Evolutionary conservation across 257 asterid genomes (phyloP).

Genomic region (Henckelia pumila): DNA sequence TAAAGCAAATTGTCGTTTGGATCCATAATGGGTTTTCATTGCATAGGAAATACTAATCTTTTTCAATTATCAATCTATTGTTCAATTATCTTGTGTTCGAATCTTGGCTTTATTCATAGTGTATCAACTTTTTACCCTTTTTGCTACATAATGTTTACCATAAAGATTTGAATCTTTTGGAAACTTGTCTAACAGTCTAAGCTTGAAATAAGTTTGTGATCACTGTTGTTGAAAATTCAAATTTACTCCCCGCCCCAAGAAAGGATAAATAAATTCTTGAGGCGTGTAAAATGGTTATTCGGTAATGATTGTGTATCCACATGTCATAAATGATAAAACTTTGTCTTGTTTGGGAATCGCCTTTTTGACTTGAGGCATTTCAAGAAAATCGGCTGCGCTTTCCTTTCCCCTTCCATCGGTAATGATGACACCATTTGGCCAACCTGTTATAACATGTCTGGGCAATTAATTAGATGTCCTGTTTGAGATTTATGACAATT

Average conservation of each 20-base stretch:
- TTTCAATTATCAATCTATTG: background rate
- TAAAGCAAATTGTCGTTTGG: background rate
- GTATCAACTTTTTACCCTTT: background rate
- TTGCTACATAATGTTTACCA: background rate
- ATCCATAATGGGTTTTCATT: too few relatives aligned
- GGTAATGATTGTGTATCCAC: background rate
- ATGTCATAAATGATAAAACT: background rate
- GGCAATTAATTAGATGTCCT: too few relatives aligned
- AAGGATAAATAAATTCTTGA: background rate
- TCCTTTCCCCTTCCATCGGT: background rate
- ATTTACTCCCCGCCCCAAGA: background rate
- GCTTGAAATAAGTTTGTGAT: background rate
- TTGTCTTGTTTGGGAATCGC: background rate
- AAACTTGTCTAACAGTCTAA: background rate
- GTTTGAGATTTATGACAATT: too few relatives aligned
- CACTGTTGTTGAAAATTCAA: background rate
- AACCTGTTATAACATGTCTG: too few relatives aligned
- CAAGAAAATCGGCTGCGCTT: background rate
- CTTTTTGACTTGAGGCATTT: background rate
- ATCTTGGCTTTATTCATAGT: too few relatives aligned
- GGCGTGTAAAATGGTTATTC: background rate
- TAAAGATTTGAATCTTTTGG: background rate
- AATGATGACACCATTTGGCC: background rate
- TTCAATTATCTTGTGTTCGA: too few relatives aligned
- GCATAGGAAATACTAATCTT: background rate